phyloP scores from a whole-genome alignment of 768 basidiomycete genomes.

The Kondoa malvinella region DNA sequence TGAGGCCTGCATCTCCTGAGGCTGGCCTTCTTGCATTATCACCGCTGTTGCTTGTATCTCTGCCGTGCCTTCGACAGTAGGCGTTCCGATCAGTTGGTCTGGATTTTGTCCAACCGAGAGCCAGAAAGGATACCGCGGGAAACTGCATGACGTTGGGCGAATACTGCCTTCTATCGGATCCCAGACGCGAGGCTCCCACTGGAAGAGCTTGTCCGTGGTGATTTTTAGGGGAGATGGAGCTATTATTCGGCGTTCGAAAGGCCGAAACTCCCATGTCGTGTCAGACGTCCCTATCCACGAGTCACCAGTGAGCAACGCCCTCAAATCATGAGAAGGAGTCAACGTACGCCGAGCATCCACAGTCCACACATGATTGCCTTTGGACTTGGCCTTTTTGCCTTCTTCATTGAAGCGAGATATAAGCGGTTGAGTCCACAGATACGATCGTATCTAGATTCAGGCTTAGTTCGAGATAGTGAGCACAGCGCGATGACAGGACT shows the following conservation, averaged over 20 bases:
- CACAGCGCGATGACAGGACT: conserved; percentile 11
- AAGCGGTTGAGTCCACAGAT: conserved; percentile 83
- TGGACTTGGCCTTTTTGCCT: conserved; percentile 81
- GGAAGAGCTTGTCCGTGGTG: conserved; percentile 46
- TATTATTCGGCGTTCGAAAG: conserved; percentile 72
- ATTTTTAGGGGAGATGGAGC: conserved; percentile 66
- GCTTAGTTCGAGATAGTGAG: not conserved
- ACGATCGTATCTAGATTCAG: conserved; percentile 58
- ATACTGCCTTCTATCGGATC: too few species aligned
- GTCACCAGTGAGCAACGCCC: not conserved
- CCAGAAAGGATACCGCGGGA: too few species aligned
- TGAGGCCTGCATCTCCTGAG: too few species aligned
- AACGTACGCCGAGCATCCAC: conserved; percentile 52
- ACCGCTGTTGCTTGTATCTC: too few species aligned
- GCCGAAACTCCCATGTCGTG: conserved; percentile 68
- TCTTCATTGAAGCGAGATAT: conserved; percentile 97
- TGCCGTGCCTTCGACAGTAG: too few species aligned
- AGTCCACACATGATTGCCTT: conserved; percentile 96
- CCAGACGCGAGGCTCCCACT: conserved; percentile 87
- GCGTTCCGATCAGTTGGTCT: too few species aligned
- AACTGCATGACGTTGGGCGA: too few species aligned
- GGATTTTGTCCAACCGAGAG: too few species aligned
- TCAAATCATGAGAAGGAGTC: not conserved
- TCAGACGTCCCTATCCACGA: conserved; percentile 35
- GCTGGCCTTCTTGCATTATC: too few species aligned